phyloP scores from a whole-genome alignment of 352 stramenopile species.

The Salisapilia sapeloensis region DNA sequence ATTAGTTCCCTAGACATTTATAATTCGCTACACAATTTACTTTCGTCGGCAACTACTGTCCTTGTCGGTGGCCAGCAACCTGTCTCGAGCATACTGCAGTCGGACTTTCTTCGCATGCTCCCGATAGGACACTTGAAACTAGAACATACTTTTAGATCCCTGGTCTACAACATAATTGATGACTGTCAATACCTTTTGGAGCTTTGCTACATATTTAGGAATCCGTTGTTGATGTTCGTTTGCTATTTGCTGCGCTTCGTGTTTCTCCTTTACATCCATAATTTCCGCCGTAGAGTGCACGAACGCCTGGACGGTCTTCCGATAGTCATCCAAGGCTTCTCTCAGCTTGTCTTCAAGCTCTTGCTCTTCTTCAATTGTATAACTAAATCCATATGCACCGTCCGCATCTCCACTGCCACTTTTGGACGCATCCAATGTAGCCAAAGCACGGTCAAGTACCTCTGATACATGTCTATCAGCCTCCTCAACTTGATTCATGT shows the following conservation, averaged over 20 bases:
- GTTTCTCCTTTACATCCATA: conserved; percentile 8
- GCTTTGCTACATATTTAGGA: conserved; percentile 13
- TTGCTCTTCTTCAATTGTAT: conserved; percentile 41
- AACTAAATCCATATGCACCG: too few relatives aligned
- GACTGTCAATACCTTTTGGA: conserved; percentile 24
- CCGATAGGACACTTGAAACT: conserved; percentile 38
- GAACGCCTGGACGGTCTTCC: conserved; percentile 12
- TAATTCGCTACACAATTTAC: too few relatives aligned
- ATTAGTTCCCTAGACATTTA: neutral
- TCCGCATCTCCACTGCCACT: too few relatives aligned
- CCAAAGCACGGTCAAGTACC: too few relatives aligned
- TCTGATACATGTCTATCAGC: too few relatives aligned
- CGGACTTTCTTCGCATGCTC: conserved; percentile 41
- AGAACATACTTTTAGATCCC: neutral
- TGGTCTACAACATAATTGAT: neutral
- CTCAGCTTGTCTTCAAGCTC: conserved; percentile 35
- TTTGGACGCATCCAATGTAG: too few relatives aligned
- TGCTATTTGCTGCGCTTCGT: conserved; percentile 6
- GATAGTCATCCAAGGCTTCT: conserved; percentile 16
- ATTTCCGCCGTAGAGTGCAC: conserved; percentile 32
- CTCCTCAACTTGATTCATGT: too few relatives aligned
- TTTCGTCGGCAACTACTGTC: conserved; percentile 3
- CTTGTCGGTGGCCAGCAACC: conserved; percentile 16
- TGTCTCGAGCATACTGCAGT: conserved; percentile 25
- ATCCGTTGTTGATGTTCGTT: conserved; percentile 10